phyloP scores from a whole-genome alignment of 2,329 filamentous ascomycete species.

The Pyricularia pennisetigena region DNA sequence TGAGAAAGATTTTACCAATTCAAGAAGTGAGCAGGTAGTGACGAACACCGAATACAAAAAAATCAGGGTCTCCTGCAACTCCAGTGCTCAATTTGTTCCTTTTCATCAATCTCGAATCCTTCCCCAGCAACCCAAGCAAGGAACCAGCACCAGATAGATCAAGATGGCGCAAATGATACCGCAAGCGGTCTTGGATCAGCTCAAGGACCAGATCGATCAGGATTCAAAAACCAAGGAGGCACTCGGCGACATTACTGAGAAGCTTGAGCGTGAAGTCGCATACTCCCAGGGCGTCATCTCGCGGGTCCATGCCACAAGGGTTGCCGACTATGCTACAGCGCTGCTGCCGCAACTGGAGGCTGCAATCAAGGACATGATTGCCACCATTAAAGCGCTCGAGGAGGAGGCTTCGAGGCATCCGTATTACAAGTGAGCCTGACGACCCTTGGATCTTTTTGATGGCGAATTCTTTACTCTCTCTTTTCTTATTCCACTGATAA shows the following conservation, averaged over 20 bases:
- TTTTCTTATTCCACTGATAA: not conserved
- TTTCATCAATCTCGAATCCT: not conserved
- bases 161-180: conserved; percentile 51
- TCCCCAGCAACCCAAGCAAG: not conserved
- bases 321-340: conserved; percentile 1
- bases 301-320: conserved; percentile 70
- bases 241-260: conserved; percentile 70
- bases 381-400: conserved; percentile 60
- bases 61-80: not conserved
- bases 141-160: not conserved
- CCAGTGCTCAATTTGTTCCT: not conserved
- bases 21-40: not conserved
- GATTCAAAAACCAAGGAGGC: conserved; percentile 75
- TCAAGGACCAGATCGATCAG: conserved; percentile 85
- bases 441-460: not conserved
- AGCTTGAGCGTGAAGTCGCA: conserved; percentile 73
- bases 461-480: too few relatives aligned
- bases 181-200: conserved; percentile 73
- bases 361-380: conserved; percentile 62
- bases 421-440: conserved; percentile 75
- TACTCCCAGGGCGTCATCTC: conserved; percentile 77
- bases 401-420: conserved; percentile 73
- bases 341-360: conserved; percentile 62
- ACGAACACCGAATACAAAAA: not conserved
- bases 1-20: not conserved